Conservation (phyloP, 2,329 filamentous ascomycete genomes). For the Pseudopyrenochaeta lycopersici region DNA sequence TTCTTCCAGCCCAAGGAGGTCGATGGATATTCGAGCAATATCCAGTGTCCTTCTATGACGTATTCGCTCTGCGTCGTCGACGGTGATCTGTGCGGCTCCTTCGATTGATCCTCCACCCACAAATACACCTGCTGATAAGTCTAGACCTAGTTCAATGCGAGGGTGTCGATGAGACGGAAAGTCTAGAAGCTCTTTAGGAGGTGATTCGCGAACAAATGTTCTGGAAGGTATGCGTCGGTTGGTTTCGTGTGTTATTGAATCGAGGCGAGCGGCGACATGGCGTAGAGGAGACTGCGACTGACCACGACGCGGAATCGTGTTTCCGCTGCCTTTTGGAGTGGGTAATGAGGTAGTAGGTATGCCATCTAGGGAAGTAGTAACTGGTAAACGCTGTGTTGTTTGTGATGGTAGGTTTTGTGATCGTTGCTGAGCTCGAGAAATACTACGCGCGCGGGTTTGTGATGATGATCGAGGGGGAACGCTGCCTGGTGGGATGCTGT, state of each 20-base stretch:
- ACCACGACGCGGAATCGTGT: constrained; percentile 56
- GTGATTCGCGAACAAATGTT: constrained; percentile 59
- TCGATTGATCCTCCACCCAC: constrained; percentile 65
- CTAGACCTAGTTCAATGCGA: constrained; percentile 59
- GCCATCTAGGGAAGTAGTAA: constrained; percentile 19
- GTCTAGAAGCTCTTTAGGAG: constrained; percentile 60
- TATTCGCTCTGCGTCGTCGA: constrained; percentile 58
- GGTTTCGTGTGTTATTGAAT: constrained; percentile 55
- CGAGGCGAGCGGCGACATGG: constrained; percentile 50
- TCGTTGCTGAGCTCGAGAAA: constrained; percentile 30
- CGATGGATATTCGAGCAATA: constrained; percentile 60
- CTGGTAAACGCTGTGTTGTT: constrained; percentile 22
- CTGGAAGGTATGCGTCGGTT: constrained; percentile 55
- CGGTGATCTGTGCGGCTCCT: constrained; percentile 58
- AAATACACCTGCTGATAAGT: constrained; percentile 60
- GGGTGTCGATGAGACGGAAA: constrained; percentile 60
- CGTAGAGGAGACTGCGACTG: constrained; percentile 60
- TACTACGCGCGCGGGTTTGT: constrained; percentile 36
- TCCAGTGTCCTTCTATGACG: constrained; percentile 56
- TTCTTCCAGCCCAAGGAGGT: constrained; percentile 63
- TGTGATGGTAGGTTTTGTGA: constrained; percentile 25
- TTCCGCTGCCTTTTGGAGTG: constrained; percentile 35
- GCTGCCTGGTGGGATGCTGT: constrained; percentile 55
- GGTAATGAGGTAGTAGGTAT: constrained; percentile 31
- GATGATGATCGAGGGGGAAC: constrained; percentile 59